These are phyloP conservation scores for Debaryomyces psychrophilus DNA, from an alignment of 1,139 yeast species.

Conservation along the genomic window DNA sequence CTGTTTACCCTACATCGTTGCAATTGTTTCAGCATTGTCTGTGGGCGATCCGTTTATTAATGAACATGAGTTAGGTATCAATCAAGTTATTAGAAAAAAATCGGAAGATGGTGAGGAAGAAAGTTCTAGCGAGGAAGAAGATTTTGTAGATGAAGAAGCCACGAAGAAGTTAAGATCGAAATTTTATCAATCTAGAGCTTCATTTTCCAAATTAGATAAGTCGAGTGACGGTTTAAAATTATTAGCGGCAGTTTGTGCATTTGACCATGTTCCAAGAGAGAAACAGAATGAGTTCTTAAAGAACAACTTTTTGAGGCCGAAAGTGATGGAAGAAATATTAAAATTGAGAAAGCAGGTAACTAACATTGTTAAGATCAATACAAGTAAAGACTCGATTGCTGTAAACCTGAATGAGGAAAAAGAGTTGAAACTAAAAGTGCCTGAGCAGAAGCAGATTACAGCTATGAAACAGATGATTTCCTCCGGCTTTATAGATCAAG, in stretches of 20 bases:
- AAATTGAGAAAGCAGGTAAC: conserved; percentile 81
- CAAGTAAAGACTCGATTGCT: conserved; percentile 62
- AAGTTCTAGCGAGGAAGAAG: conserved; percentile 34
- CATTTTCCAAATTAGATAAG: conserved; percentile 69
- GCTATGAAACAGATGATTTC: conserved; percentile 90
- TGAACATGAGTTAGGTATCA: conserved; percentile 70
- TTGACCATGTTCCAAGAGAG: conserved; percentile 67
- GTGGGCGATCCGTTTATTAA: conserved; percentile 90
- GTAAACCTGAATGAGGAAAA: conserved; percentile 34
- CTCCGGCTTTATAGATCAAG: conserved; percentile 90
- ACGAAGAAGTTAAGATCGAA: conserved; percentile 50
- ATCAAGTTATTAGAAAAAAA: conserved; percentile 21
- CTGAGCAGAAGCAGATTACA: conserved; percentile 66
- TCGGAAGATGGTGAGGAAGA: conserved; percentile 24
- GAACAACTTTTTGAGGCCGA: conserved; percentile 65
- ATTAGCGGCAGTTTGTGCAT: conserved; percentile 86
- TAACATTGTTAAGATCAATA: conserved; percentile 68
- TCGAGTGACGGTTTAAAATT: conserved; percentile 74
- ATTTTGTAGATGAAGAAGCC: conserved; percentile 37
- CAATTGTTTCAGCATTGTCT: conserved; percentile 88
- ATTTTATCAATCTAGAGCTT: conserved; percentile 57
- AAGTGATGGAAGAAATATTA: conserved; percentile 80
- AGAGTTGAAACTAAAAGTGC: conserved; percentile 68
- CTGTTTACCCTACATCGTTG: conserved; percentile 84
- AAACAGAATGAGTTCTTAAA: conserved; percentile 51